Base-by-base conservation (phyloP, 2,329 filamentous ascomycete species). In the Chlorencoelia australis region DNA sequence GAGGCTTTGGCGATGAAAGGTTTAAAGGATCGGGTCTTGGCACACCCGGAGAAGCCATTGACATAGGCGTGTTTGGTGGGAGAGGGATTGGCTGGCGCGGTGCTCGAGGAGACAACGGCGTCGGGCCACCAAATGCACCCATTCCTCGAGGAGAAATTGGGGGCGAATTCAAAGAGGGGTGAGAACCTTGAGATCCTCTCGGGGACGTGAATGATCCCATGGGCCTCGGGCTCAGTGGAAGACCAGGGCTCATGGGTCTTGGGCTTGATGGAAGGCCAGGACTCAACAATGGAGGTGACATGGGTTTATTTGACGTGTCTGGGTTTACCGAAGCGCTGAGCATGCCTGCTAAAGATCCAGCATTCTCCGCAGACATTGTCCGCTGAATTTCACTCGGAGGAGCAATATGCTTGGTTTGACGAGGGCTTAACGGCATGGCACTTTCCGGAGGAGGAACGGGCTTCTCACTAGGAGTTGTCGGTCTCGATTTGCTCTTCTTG, bases 61-160 rank as follows among this genome's bases (percentile, higher is more conserved):
- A 70, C 35, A 79, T 67, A 8, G 80, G 73, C 0, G 81, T 80
- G 40, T 78, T 78, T 15, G 78, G 77, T 13, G 82, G 79, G 21
- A 87, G 61, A 3, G 82, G 81, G 30, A 84, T 79, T 2, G 81
- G 73, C 47, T 84, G 77, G 48, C 82, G 76, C 20, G 82, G 79
- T 31, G 80, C 73, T 48, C 84, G 76, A 5, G 85, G 81, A 5
- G 82, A 83, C 19, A 84, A 64, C 30, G 79, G 75, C 32, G 73
- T 57, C 4, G 61, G 55, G 6, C 64, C 66, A 15, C 67, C 54
- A 34, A 68, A 63, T n/a, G 37, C 47, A 21, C 57, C 62, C 33
- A 63, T 57, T 44, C 59, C 61, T 30, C 71, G 66, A 33, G 82
- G 77, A 20, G 85, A 86, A 51, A 83, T 63, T 11, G 82, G 77